phyloP scores from a whole-genome alignment of 495 filamentous ascomycete genomes.

The Xylaria castorea region DNA sequence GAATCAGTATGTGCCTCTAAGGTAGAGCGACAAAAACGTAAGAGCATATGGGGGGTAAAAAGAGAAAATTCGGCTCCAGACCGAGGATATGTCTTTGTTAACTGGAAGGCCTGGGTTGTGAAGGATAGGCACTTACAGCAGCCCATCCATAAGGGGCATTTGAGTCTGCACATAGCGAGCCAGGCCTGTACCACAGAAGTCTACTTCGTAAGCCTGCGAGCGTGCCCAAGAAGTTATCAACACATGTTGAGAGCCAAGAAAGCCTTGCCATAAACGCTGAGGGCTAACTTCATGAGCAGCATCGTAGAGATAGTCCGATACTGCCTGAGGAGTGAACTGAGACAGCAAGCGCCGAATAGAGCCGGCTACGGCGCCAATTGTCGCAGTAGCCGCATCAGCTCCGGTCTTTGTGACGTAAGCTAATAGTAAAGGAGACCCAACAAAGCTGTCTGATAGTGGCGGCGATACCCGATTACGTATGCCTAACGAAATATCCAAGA shows the following conservation, averaged over 20 bases:
- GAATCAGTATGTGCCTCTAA: neutral
- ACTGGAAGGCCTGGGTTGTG: slow-evolving; percentile 11
- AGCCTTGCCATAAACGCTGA: slow-evolving; percentile 49
- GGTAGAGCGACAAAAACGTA: neutral
- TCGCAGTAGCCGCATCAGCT: slow-evolving; percentile 23
- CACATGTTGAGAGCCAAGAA: slow-evolving; percentile 45
- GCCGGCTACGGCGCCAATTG: slow-evolving; percentile 37
- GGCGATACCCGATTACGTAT: slow-evolving; percentile 41
- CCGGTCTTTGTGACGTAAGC: slow-evolving; percentile 31
- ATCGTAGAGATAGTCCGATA: slow-evolving; percentile 44
- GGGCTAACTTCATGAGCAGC: slow-evolving; percentile 44
- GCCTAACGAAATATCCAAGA: slow-evolving; percentile 45
- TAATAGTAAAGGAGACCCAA: slow-evolving; percentile 46
- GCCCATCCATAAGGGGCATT: slow-evolving; percentile 48
- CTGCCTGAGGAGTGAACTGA: slow-evolving; percentile 43
- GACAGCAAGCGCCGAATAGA: slow-evolving; percentile 40
- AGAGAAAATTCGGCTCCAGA: too few relatives aligned
- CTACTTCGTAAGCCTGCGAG: slow-evolving; percentile 45
- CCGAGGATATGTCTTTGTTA: neutral
- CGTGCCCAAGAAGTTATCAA: slow-evolving; percentile 51
- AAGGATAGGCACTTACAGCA: slow-evolving; percentile 42
- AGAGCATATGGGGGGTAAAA: too few relatives aligned
- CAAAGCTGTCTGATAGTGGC: slow-evolving; percentile 44
- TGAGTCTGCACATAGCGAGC: slow-evolving; percentile 46
- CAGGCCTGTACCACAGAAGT: slow-evolving; percentile 38